Evolutionary conservation across 345 rosid genomes (phyloP).

Genomic region (Brassica incana): DNA sequence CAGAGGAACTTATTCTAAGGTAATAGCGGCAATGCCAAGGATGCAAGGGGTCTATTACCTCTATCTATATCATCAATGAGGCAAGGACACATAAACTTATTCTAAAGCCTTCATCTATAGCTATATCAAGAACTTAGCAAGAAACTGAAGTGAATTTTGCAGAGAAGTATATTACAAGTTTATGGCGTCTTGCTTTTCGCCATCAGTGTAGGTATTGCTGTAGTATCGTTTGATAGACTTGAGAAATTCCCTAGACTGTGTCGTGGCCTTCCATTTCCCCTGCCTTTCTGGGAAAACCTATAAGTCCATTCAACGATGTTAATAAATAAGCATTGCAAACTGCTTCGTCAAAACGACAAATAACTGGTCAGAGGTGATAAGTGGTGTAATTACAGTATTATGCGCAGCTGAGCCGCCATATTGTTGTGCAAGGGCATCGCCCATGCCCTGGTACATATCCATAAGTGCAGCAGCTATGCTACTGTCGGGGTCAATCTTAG

Average conservation of each 20-base stretch:
- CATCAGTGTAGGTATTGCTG: conserved; percentile 94
- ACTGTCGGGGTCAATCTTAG: conserved; percentile 83
- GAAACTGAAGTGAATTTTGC: conserved; percentile 2
- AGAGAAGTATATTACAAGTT: conserved; percentile 65
- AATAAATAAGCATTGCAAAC: background rate
- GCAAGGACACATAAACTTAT: conserved; percentile 7
- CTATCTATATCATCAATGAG: conserved; percentile 20
- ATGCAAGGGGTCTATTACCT: conserved; percentile 2
- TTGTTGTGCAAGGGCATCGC: conserved; percentile 99
- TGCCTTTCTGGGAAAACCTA: conserved; percentile 98
- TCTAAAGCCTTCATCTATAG: conserved; percentile 22
- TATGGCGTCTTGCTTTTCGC: conserved; percentile 99
- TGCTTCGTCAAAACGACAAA: background rate
- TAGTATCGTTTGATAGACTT: conserved; percentile 96
- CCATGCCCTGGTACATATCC: conserved; percentile 99
- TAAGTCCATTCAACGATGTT: conserved; percentile 28
- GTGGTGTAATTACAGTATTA: conserved; percentile 61
- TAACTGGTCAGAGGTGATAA: conserved; percentile 21
- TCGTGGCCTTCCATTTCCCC: conserved; percentile 98
- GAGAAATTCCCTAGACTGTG: conserved; percentile 94
- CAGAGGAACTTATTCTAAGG: conserved; percentile 11
- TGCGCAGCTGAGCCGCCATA: conserved; percentile 99
- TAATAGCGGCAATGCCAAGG: conserved; percentile 9
- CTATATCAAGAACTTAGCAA: background rate
- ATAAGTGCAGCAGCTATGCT: conserved; percentile 94